Conservation (phyloP, 495 filamentous ascomycete genomes). For the Tuber aestivum region DNA sequence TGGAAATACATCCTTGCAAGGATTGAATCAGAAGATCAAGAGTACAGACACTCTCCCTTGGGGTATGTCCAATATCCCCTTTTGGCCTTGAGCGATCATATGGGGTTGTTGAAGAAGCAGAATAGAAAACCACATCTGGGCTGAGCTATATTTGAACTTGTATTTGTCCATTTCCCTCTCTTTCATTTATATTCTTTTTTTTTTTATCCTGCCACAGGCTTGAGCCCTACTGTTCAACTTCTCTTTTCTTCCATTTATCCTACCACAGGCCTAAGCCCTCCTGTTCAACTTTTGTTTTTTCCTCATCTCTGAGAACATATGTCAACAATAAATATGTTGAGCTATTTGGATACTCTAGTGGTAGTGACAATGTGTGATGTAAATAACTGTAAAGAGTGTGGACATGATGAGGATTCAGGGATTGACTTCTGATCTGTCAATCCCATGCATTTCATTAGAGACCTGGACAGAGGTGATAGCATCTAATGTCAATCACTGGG, state of each 20-base stretch:
- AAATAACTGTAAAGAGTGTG: constrained; percentile 63
- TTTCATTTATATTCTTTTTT: not conserved
- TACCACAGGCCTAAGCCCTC: not conserved
- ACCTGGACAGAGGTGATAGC: constrained; percentile 57
- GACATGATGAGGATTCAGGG: constrained; percentile 88
- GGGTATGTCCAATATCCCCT: not conserved
- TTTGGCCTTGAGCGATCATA: not conserved
- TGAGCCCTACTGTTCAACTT: not conserved
- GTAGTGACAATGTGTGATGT: constrained; percentile 64
- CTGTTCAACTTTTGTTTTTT: not conserved
- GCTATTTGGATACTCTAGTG: constrained; percentile 78
- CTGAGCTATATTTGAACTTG: not conserved
- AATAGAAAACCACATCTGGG: not conserved
- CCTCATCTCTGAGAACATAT: constrained; percentile 56
- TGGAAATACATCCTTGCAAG: not conserved
- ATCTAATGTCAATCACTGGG: no score
- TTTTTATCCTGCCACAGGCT: not conserved
- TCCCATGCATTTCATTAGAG: constrained; percentile 74
- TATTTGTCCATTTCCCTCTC: not conserved
- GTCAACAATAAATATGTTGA: constrained; percentile 86
- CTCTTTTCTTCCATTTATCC: not conserved
- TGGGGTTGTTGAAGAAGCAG: not conserved
- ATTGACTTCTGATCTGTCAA: constrained; percentile 83
- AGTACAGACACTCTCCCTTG: not conserved
- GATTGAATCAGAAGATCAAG: not conserved